Conservation (phyloP, 176 grass and related monocot species). For the Olyra latifolia region DNA sequence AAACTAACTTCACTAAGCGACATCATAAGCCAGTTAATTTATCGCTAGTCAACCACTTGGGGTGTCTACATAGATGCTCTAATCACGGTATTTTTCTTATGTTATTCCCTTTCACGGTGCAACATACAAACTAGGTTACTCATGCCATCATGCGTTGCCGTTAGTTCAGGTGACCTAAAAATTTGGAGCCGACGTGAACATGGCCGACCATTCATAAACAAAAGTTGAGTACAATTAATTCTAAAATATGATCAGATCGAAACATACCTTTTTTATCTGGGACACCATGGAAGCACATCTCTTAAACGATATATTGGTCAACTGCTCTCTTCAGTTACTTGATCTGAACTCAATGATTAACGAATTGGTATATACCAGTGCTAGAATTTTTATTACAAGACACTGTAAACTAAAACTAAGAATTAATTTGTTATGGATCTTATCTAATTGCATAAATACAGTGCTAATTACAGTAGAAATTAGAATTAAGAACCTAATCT, state of each 20-base stretch:
- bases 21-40: not conserved
- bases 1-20: conserved; percentile 8
- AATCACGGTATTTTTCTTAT: not conserved
- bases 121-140: not conserved
- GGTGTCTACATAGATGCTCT: not conserved
- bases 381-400: not conserved
- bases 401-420: no score
- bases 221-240: not conserved
- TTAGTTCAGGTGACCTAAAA: not conserved
- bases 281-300: not conserved
- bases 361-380: not conserved
- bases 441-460: no score
- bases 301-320: not conserved
- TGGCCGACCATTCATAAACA: conserved; percentile 6
- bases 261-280: not conserved
- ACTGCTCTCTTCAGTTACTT: conserved; percentile 20
- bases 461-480: no score
- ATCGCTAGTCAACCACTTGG: conserved; percentile 6
- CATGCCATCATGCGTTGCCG: conserved; percentile 12
- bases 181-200: conserved; percentile 19
- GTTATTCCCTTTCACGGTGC: not conserved
- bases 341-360: not conserved
- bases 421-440: no score
- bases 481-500: no score
- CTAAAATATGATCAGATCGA: not conserved